A percentile compares a stretch with the other conserved stretches of the same genome.
phyloP scores from a whole-genome alignment of 495 filamentous ascomycete species.

The Daldinia decipiens region DNA sequence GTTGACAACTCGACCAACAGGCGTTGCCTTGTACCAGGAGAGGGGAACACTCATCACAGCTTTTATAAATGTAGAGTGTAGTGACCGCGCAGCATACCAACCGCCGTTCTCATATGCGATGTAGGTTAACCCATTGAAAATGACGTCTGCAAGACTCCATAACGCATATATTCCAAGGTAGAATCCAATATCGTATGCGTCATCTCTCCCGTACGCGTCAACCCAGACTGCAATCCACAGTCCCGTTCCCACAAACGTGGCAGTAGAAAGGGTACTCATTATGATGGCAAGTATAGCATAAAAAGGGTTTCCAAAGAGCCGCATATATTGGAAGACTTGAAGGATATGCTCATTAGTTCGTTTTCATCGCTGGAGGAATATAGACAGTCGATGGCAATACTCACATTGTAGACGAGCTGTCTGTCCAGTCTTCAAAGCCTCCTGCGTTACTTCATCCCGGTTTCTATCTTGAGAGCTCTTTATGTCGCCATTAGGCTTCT shows the following conservation, averaged over 20 bases:
- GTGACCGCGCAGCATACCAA: conserved; percentile 57
- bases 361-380: background rate
- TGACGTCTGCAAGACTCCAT: conserved; percentile 48
- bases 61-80: conserved; percentile 58
- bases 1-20: conserved; percentile 66
- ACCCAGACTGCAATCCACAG: conserved; percentile 64
- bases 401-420: conserved; percentile 50
- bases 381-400: background rate
- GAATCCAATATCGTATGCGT: conserved; percentile 48
- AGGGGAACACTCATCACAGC: conserved; percentile 62
- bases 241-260: conserved; percentile 46
- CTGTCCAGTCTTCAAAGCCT: conserved; percentile 49
- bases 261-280: conserved; percentile 46
- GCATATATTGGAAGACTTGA: conserved; percentile 53
- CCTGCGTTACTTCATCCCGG: conserved; percentile 47
- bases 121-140: conserved; percentile 47
- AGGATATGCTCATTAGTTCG: conserved; percentile 17
- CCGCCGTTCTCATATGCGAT: conserved; percentile 52
- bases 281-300: conserved; percentile 47
- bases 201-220: conserved; percentile 56
- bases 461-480: conserved; percentile 42
- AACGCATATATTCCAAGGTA: conserved; percentile 53
- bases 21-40: conserved; percentile 65
- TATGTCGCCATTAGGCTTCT: conserved; percentile 23
- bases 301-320: conserved; percentile 49